phyloP scores from a whole-genome alignment of 306 rosid species.

The Lathyrus aphaca region DNA sequence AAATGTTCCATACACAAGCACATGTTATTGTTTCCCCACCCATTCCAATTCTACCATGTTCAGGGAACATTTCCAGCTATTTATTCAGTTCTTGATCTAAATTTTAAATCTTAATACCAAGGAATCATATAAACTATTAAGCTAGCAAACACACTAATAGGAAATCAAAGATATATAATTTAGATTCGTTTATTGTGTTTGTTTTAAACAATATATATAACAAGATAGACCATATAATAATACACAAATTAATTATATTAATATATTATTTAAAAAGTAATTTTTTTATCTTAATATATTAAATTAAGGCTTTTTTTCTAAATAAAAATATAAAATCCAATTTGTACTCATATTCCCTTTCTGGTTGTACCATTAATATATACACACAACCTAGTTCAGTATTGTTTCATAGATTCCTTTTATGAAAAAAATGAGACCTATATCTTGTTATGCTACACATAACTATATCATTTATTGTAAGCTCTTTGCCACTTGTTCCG shows the following conservation, averaged over 20 bases:
- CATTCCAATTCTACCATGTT: conserved; percentile 46
- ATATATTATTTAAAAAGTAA: no score
- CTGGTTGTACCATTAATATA: no score
- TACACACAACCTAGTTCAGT: no score
- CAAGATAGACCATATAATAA: conserved; percentile 44
- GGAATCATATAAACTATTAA: conserved; percentile 35
- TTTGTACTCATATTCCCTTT: no score
- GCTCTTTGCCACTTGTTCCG: no score
- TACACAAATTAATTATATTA: conserved; percentile 50
- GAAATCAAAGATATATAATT: conserved; percentile 43
- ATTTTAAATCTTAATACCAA: conserved; percentile 31
- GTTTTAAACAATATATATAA: conserved; percentile 30
- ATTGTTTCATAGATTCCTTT: no score
- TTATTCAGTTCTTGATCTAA: conserved; percentile 36
- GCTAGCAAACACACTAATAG: conserved; percentile 36
- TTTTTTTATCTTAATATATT: no score
- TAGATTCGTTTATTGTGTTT: conserved; percentile 44
- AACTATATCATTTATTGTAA: no score
- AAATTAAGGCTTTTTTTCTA: no score
- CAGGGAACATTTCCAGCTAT: conserved; percentile 49
- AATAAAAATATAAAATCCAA: no score
- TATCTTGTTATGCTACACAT: no score
- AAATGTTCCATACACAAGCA: conserved; percentile 67
- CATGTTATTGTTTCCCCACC: conserved; percentile 76
- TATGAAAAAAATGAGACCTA: no score